A percentile compares a stretch with the other conserved stretches of the same genome.
Conservation (phyloP, 257 asterid species). For the Solanum medicagineum region DNA sequence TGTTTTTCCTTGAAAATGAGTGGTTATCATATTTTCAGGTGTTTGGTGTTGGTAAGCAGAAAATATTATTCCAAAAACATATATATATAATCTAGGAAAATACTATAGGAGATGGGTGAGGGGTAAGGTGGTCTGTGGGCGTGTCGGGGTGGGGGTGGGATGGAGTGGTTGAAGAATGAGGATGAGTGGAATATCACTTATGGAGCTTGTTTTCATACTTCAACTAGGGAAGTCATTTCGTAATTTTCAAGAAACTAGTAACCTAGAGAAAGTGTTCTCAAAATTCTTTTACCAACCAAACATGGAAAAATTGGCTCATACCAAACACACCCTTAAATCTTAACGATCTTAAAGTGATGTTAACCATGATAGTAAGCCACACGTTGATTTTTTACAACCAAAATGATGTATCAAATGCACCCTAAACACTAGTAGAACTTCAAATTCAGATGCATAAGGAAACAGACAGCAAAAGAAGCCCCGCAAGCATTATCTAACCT, state of each 20-base stretch:
- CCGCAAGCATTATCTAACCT: constrained; percentile 36
- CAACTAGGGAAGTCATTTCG: not conserved
- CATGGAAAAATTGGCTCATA: not conserved
- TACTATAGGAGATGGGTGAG: not conserved
- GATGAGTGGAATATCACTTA: not conserved
- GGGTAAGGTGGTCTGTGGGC: not conserved
- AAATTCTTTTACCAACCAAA: not conserved
- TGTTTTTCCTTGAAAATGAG: not conserved
- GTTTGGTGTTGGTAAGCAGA: not conserved
- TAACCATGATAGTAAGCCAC: not conserved
- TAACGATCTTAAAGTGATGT: not conserved
- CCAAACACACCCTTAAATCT: not conserved
- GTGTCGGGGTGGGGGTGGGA: not conserved
- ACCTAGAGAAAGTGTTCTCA: not conserved
- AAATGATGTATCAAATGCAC: not conserved
- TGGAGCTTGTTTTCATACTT: not conserved
- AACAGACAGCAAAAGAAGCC: not conserved
- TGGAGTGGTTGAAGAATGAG: not conserved
- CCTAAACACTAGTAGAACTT: not conserved
- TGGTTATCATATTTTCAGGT: not conserved
- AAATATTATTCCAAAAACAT: not conserved
- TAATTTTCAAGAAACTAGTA: not conserved
- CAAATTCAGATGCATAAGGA: not conserved
- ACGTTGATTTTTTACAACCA: not conserved
- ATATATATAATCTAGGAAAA: not conserved